Percentiles rank a stretch among this genome's conserved stretches.
phyloP scores from a whole-genome alignment of 441 rosid species.

The Sinapis alba region DNA sequence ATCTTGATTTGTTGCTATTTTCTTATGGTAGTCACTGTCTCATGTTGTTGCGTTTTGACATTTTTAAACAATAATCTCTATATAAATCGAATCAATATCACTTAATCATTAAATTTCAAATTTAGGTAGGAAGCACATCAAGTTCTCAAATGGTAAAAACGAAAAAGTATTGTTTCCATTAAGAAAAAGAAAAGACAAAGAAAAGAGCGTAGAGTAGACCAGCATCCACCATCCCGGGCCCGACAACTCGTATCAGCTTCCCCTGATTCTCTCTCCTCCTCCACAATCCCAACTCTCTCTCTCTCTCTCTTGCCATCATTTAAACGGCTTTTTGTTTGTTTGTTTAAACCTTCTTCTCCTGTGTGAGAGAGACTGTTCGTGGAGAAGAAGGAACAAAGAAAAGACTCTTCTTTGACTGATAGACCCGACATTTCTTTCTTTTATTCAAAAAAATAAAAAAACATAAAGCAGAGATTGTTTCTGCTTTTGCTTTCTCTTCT shows the following conservation, averaged over 20 bases:
- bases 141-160: conserved; percentile 12
- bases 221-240: conserved; percentile 37
- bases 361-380: conserved; percentile 37
- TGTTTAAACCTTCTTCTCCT: conserved; percentile 5
- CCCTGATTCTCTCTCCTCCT: conserved; percentile 37
- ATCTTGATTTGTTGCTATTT: too few relatives aligned
- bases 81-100: conserved; percentile 2
- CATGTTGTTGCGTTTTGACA: conserved; percentile 30
- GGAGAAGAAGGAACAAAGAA: conserved; percentile 16
- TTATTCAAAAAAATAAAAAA: neutral
- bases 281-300: neutral
- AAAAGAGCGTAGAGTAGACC: conserved; percentile 9
- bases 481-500: conserved; percentile 36
- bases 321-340: neutral
- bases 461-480: neutral
- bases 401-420: conserved; percentile 21
- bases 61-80: conserved; percentile 13
- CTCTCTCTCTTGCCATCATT: neutral
- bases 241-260: conserved; percentile 51
- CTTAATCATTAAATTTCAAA: neutral
- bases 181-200: neutral
- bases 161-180: conserved; percentile 4
- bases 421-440: conserved; percentile 39
- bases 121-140: conserved; percentile 3
- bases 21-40: too few relatives aligned